Evolutionary conservation across 2,329 filamentous ascomycete genomes (phyloP).

Genomic region (Mycosphaerella arachidis): DNA sequence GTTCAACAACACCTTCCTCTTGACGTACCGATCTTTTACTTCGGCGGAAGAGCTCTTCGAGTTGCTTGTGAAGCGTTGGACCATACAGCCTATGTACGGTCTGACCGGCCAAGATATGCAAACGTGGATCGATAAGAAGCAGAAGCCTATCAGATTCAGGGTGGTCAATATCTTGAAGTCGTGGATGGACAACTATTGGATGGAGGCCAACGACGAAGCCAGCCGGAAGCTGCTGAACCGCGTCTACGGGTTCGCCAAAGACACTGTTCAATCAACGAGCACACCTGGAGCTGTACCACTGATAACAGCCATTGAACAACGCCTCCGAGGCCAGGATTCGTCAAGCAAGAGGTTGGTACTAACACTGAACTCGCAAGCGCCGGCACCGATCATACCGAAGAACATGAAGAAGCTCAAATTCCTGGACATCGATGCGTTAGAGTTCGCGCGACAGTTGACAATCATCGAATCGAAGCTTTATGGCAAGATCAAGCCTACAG

Average conservation of each 20-base stretch:
- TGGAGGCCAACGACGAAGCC: conserved; percentile 84
- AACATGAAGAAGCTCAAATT: conserved; percentile 99
- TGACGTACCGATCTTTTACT: conserved; percentile 95
- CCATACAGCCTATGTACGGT: conserved; percentile 83
- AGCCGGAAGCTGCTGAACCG: conserved; percentile 80
- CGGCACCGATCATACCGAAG: conserved; percentile 91
- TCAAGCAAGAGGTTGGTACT: conserved; percentile 81
- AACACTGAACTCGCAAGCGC: conserved; percentile 69
- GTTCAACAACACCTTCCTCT: conserved; percentile 96
- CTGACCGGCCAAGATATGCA: conserved; percentile 73
- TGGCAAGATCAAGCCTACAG: conserved; percentile 90
- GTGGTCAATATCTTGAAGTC: conserved; percentile 97
- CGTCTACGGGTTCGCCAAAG: conserved; percentile 85
- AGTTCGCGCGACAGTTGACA: conserved; percentile 95
- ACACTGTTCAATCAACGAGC: conserved; percentile 87
- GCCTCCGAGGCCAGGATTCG: conserved; percentile 81
- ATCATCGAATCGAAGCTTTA: conserved; percentile 95
- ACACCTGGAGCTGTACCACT: conserved; percentile 82
- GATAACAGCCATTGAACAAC: conserved; percentile 82
- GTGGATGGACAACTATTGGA: conserved; percentile 99
- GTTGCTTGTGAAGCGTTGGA: conserved; percentile 84
- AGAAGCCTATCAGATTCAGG: conserved; percentile 90
- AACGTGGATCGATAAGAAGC: conserved; percentile 86
- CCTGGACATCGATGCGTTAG: conserved; percentile 88
- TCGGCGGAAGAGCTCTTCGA: conserved; percentile 87